A percentile compares a stretch with the other conserved stretches of the same genome.
phyloP scores from a whole-genome alignment of 805 yeast species.

The Groenewaldozyma salmanticensis region DNA sequence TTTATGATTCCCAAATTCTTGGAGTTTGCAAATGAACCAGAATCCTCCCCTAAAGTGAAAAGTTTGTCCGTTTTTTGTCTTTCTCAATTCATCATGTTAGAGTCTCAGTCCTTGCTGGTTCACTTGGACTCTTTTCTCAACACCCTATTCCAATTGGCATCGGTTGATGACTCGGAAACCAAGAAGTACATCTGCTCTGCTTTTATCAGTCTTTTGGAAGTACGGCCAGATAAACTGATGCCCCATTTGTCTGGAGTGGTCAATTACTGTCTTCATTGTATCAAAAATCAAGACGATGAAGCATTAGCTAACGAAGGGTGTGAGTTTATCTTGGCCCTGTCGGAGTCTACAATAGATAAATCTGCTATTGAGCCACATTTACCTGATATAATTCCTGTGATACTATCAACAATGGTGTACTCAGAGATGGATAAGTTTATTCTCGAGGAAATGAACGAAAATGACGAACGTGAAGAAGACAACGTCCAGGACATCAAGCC shows the following conservation, averaged over 20 bases:
- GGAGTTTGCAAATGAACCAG: constrained; percentile 32
- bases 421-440: constrained; percentile 68
- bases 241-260: constrained; percentile 85
- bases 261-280: constrained; percentile 70
- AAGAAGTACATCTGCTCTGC: constrained; percentile 70
- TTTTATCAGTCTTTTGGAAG: constrained; percentile 60
- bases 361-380: constrained; percentile 48
- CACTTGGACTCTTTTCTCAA: constrained; percentile 58
- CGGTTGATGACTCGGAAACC: constrained; percentile 40
- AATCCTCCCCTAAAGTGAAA: constrained; percentile 38
- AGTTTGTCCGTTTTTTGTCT: constrained; percentile 61
- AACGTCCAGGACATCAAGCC: constrained; percentile 84
- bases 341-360: constrained; percentile 52
- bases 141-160: constrained; percentile 61
- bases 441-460: constrained; percentile 58
- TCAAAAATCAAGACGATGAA: constrained; percentile 49
- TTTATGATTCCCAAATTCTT: constrained; percentile 59
- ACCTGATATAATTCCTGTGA: constrained; percentile 58
- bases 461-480: constrained; percentile 71
- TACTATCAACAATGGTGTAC: constrained; percentile 77
- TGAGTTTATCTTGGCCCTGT: constrained; percentile 73
- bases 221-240: constrained; percentile 66
- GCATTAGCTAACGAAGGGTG: constrained; percentile 86
- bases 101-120: constrained; percentile 53
- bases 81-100: constrained; percentile 63